phyloP scores from a whole-genome alignment of 1,139 yeast genomes.

The Yamadazyma triangularis region DNA sequence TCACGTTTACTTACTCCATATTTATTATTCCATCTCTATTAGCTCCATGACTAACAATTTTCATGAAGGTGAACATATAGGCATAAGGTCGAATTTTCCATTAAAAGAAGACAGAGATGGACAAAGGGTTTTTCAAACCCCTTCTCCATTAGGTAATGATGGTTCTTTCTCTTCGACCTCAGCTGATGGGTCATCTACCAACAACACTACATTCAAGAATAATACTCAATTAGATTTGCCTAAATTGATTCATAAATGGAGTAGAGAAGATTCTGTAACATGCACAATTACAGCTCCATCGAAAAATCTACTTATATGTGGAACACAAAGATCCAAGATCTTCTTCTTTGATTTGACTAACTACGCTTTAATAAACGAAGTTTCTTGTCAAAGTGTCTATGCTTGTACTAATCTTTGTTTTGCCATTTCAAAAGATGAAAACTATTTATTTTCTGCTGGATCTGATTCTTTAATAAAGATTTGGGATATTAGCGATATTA shows the following conservation, averaged over 20 bases:
- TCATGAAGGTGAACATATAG: too few relatives aligned
- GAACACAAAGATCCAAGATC: slow-evolving; percentile 89
- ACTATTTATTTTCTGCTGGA: slow-evolving; percentile 75
- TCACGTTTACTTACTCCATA: too few relatives aligned
- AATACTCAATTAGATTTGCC: slow-evolving; percentile 78
- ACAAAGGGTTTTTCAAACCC: too few relatives aligned
- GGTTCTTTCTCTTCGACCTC: slow-evolving; percentile 85
- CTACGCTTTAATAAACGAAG: slow-evolving; percentile 46
- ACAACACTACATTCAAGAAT: slow-evolving; percentile 88
- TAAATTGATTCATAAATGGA: slow-evolving; percentile 66
- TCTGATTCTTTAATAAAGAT: slow-evolving; percentile 85
- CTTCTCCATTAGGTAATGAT: slow-evolving; percentile 84
- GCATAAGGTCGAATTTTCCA: too few relatives aligned
- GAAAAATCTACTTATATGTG: slow-evolving; percentile 67
- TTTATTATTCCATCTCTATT: too few relatives aligned
- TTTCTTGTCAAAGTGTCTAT: slow-evolving; percentile 44
- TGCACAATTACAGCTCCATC: slow-evolving; percentile 66
- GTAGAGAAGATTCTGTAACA: slow-evolving; percentile 66
- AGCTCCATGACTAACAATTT: too few relatives aligned
- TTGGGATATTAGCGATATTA: slow-evolving; percentile 52
- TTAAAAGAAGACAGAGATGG: too few relatives aligned
- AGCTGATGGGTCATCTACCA: slow-evolving; percentile 54
- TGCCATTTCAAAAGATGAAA: slow-evolving; percentile 54
- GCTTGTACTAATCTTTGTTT: slow-evolving; percentile 72
- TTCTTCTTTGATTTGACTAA: slow-evolving; percentile 66